Evolutionary conservation across 2,329 filamentous ascomycete species (phyloP).

Genomic region (Aspergillus clavatus): DNA sequence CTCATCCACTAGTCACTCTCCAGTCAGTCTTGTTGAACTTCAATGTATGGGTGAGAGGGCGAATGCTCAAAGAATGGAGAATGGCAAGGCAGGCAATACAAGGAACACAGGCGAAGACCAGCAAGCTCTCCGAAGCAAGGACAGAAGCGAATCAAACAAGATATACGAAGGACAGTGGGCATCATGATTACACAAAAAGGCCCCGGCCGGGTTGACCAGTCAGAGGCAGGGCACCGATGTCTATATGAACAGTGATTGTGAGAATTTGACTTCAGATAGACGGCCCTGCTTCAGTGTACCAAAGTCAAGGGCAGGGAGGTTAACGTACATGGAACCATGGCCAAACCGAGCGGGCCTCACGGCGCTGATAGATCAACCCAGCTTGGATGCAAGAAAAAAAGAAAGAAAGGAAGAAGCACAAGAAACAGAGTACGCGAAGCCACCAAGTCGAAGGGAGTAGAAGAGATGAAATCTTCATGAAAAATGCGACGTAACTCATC

Average conservation of each 20-base stretch:
- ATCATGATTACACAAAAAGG: slow-evolving; percentile 34
- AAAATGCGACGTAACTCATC: slow-evolving; percentile 31
- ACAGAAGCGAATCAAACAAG: slow-evolving; percentile 16
- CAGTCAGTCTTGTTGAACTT: slow-evolving; percentile 27
- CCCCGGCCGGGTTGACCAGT: slow-evolving; percentile 18
- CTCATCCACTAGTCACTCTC: slow-evolving; percentile 37
- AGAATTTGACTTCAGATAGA: slow-evolving; percentile 44
- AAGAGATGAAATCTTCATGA: slow-evolving; percentile 33
- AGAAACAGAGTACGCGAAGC: no score
- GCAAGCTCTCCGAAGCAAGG: slow-evolving; percentile 1
- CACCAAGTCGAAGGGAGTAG: slow-evolving; percentile 26
- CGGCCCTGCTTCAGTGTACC: slow-evolving; percentile 36
- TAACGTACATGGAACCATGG: slow-evolving; percentile 48
- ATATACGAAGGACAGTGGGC: slow-evolving; percentile 27
- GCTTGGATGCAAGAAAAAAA: slow-evolving; percentile 35
- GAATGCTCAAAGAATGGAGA: neutral
- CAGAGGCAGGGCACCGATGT: slow-evolving; percentile 29
- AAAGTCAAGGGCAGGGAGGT: slow-evolving; percentile 44
- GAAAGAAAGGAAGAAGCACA: slow-evolving; percentile 23
- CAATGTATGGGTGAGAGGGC: slow-evolving; percentile 7
- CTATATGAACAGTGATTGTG: slow-evolving; percentile 43
- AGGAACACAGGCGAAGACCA: neutral
- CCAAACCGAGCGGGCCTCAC: slow-evolving; percentile 31
- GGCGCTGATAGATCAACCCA: slow-evolving; percentile 34
- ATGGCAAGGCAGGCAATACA: neutral